These are phyloP conservation scores for Penicillium sp. DNA, from an alignment of 2,329 filamentous ascomycete species.

Conservation along the genomic window DNA sequence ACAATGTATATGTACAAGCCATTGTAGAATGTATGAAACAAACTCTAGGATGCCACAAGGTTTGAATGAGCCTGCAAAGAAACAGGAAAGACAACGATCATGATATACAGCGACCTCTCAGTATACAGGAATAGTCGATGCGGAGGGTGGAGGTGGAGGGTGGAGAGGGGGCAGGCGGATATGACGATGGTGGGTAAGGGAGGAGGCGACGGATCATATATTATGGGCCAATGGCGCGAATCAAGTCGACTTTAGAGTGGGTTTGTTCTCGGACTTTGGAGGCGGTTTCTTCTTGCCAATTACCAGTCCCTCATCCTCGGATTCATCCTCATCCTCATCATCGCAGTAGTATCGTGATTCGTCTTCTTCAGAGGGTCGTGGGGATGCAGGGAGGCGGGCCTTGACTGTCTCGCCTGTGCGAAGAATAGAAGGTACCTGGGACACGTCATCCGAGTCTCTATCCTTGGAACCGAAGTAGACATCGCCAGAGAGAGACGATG, in stretches of 20 bases:
- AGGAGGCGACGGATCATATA: neutral
- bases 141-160: neutral
- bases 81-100: slow-evolving; percentile 4
- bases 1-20: slow-evolving; percentile 41
- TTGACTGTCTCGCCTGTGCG: slow-evolving; percentile 50
- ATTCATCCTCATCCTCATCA: slow-evolving; percentile 48
- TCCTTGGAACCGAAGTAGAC: slow-evolving; percentile 28
- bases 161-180: neutral
- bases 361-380: slow-evolving; percentile 39
- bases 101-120: slow-evolving; percentile 26
- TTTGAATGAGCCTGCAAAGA: slow-evolving; percentile 17
- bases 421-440: slow-evolving; percentile 42
- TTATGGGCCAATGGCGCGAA: neutral
- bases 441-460: slow-evolving; percentile 32
- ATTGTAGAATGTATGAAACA: slow-evolving; percentile 31
- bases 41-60: slow-evolving; percentile 22
- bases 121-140: slow-evolving; percentile 17
- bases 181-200: neutral
- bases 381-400: slow-evolving; percentile 26
- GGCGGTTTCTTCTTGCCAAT: slow-evolving; percentile 42
- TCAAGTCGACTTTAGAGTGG: slow-evolving; percentile 5
- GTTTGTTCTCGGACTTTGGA: slow-evolving; percentile 23
- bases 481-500: slow-evolving; percentile 51
- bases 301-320: slow-evolving; percentile 48
- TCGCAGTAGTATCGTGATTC: slow-evolving; percentile 46